Conservation (phyloP, 2,329 filamentous ascomycete species). For the Davidsoniella virescens region DNA sequence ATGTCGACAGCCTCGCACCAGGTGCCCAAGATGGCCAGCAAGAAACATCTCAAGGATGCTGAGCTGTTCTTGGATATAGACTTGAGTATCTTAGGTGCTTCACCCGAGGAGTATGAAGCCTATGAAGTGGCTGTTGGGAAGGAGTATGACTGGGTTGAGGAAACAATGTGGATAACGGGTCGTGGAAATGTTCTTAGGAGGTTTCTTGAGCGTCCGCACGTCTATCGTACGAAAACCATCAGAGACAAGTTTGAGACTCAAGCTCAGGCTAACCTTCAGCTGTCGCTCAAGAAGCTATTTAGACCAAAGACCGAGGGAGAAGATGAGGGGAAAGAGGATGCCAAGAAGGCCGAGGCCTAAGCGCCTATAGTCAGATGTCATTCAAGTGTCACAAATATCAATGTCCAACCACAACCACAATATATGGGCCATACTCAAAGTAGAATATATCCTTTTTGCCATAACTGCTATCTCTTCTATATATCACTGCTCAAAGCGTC, state of each 20-base stretch:
- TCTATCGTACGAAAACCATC: slow-evolving; percentile 8
- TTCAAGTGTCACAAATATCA: too few species aligned
- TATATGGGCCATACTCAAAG: too few species aligned
- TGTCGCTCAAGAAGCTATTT: background rate
- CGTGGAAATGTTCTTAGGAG: slow-evolving; percentile 1
- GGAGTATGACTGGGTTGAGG: slow-evolving; percentile 12
- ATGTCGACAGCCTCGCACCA: slow-evolving; percentile 5
- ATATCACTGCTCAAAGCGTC: too few species aligned
- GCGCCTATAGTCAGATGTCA: too few species aligned
- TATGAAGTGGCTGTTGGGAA: slow-evolving; percentile 11
- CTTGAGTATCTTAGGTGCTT: slow-evolving; percentile 7
- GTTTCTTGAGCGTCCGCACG: slow-evolving; percentile 5
- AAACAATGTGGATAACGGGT: slow-evolving; percentile 2
- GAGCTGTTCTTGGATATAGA: slow-evolving; percentile 13
- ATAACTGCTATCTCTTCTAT: background rate
- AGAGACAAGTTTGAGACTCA: slow-evolving; percentile 6
- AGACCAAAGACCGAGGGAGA: background rate
- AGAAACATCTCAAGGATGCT: slow-evolving; percentile 8
- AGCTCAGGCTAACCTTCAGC: slow-evolving; percentile 1
- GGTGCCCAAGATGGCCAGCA: slow-evolving; percentile 3
- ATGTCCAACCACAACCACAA: too few species aligned
- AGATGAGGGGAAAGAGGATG: background rate
- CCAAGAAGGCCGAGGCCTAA: too few species aligned
- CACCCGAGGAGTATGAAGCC: background rate
- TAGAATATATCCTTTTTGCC: background rate